Base-by-base conservation (phyloP, 2,329 filamentous ascomycete genomes). In the Diplodia scrobiculata region DNA sequence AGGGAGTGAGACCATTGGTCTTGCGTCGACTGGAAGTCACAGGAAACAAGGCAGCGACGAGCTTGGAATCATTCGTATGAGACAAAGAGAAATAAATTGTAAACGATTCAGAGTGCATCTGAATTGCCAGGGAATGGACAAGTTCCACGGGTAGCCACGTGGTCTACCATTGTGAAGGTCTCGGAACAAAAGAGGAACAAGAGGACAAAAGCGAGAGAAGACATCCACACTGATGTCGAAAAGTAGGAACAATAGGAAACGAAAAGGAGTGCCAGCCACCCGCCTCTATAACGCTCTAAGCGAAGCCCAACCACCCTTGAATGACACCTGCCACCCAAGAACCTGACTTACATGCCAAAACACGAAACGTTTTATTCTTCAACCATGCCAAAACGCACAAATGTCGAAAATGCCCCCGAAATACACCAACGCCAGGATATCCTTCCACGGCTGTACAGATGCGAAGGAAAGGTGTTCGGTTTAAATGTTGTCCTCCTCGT, bases 401-500 rank as follows among this genome's bases (percentile, higher is more conserved):
- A n/a, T 45, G 41, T 45, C 41, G 41, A 45, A n/a, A 19, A 19
- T 45, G 41, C n/a, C n/a, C 9, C n/a, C n/a, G 41, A 45, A 45
- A 45, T 19, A 10, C 41, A 45, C 41, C 41, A 45, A 45, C 41
- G 41, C 41, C 41, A 45, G 17, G n/a, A 45, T 19, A 41, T 17
- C 36, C 41, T 19, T 19, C 41, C n/a, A 6, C 41, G 41, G 41
- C 52, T 54, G 52, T 38, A 36, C 52, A 54, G 29, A 36, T 14
- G 52, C 17, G 13, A 54, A 14, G n/a, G 10, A 19, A 29, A 29
- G 11, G 27, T 27, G 25, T n/a, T 27, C 14, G 14, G 17, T 7
- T 64, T 27, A 65, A 14, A 19, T 10, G n/a, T 60, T 14, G n/a
- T 66, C 53, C 25, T 60, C 64, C 32, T 66, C 65, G 13, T 50